These are phyloP conservation scores for Jatropha podagrica DNA, from an alignment of 441 rosid species.

Conservation along the genomic window DNA sequence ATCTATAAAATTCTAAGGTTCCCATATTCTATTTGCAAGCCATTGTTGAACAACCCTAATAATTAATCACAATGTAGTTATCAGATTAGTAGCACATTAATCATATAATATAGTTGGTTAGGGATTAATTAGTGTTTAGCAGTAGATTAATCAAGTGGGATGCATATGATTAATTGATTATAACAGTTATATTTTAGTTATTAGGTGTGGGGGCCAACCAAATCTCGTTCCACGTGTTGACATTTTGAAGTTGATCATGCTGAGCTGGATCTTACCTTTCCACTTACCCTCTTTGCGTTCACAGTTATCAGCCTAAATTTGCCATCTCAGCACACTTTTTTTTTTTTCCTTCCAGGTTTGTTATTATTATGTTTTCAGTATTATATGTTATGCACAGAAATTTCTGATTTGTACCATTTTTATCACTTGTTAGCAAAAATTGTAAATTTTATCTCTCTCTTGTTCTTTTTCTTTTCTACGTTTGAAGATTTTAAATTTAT, in stretches of 20 bases:
- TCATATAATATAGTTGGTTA: not conserved
- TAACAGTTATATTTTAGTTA: constrained; percentile 1
- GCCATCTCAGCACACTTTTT: constrained; percentile 16
- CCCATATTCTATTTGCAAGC: no score
- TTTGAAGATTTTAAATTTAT: no score
- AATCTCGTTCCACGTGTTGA: constrained; percentile 24
- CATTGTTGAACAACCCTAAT: not conserved
- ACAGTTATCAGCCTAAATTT: not conserved
- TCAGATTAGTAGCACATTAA: not conserved
- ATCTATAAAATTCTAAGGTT: no score
- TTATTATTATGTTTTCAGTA: not conserved
- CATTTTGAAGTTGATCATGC: constrained; percentile 26
- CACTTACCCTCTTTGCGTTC: constrained; percentile 10
- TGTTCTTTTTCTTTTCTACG: no score
- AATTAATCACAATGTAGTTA: not conserved
- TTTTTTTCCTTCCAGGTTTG: not conserved
- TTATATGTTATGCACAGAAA: not conserved
- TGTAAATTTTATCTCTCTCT: no score
- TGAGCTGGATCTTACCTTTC: constrained; percentile 29
- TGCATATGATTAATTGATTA: not conserved
- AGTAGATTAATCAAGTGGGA: not conserved
- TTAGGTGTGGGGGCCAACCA: constrained; percentile 22
- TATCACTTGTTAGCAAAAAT: no score
- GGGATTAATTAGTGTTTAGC: not conserved
- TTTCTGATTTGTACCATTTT: not conserved